A percentile compares a stretch with the other conserved stretches of the same genome.
Evolutionary conservation across 2,329 filamentous ascomycete species (phyloP).

Genomic region (Verticillium albo-atrum): DNA sequence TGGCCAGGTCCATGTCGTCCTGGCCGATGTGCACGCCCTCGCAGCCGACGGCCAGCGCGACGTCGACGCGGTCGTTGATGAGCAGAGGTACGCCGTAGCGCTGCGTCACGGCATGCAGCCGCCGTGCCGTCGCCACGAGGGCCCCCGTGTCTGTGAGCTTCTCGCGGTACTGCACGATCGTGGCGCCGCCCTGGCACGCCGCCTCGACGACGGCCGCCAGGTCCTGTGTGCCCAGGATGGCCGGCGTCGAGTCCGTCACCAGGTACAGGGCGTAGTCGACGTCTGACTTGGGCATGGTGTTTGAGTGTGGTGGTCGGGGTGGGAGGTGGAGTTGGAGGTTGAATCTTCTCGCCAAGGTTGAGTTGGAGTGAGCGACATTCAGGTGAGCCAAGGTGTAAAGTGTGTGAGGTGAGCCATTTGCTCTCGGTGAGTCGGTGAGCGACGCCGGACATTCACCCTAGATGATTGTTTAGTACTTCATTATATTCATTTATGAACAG

Average conservation of each 20-base stretch:
- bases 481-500: too few species aligned
- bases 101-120: conserved; percentile 67
- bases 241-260: conserved; percentile 88
- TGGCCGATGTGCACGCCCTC: conserved; percentile 95
- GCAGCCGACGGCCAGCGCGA: conserved; percentile 77
- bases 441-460: too few species aligned
- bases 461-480: too few species aligned
- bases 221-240: conserved; percentile 69
- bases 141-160: conserved; percentile 72
- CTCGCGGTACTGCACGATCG: conserved; percentile 85
- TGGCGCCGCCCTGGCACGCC: conserved; percentile 75
- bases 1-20: conserved; percentile 73
- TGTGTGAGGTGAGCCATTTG: background rate
- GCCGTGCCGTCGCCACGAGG: conserved; percentile 65
- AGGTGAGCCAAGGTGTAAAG: background rate
- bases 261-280: conserved; percentile 82
- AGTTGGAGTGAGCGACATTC: background rate
- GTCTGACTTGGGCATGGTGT: conserved; percentile 27
- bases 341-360: background rate
- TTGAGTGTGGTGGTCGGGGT: background rate
- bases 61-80: conserved; percentile 90
- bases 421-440: background rate
- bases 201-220: conserved; percentile 70
- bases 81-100: conserved; percentile 70
- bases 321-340: too few species aligned